Evolutionary conservation across 768 basidiomycete genomes (phyloP).

Genomic region (Hericium coralloides): DNA sequence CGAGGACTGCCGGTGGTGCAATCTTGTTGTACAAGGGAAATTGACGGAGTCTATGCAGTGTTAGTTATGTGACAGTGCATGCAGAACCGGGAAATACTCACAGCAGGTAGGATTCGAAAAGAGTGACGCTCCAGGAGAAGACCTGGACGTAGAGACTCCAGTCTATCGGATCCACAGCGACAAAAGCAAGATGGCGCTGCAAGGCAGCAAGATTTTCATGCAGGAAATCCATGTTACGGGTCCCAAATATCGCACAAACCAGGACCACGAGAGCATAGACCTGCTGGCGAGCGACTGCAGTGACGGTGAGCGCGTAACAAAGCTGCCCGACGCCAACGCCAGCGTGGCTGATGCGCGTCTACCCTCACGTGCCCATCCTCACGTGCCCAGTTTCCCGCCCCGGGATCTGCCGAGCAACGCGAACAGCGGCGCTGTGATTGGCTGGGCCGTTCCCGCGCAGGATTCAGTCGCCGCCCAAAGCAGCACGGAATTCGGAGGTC

Average conservation of each 20-base stretch:
- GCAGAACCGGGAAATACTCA: conserved; percentile 30
- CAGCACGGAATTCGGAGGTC: conserved; percentile 6
- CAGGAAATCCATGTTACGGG: conserved; percentile 7
- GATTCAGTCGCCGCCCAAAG: conserved; percentile 10
- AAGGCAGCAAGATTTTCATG: conserved; percentile 23
- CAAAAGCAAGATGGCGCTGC: conserved; percentile 60
- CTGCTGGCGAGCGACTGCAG: no score
- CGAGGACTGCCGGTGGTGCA: conserved; percentile 62
- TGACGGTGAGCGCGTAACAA: no score
- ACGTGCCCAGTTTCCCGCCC: no score
- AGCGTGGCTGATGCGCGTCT: no score
- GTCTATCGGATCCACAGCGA: conserved; percentile 61
- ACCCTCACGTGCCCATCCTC: no score
- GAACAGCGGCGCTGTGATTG: conserved; percentile 4
- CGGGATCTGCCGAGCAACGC: not conserved
- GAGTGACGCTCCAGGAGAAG: conserved; percentile 68
- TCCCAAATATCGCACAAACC: not conserved
- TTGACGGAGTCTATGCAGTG: conserved; percentile 52
- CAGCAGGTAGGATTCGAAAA: conserved; percentile 85
- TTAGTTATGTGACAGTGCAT: not conserved
- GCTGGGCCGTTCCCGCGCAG: not conserved
- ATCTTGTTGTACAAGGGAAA: conserved; percentile 77
- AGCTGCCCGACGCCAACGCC: no score
- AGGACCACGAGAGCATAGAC: not conserved
- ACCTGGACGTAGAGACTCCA: conserved; percentile 78